These are phyloP conservation scores for Pseudotulostoma volvatum DNA, from an alignment of 495 filamentous ascomycete species.

Conservation along the genomic window DNA sequence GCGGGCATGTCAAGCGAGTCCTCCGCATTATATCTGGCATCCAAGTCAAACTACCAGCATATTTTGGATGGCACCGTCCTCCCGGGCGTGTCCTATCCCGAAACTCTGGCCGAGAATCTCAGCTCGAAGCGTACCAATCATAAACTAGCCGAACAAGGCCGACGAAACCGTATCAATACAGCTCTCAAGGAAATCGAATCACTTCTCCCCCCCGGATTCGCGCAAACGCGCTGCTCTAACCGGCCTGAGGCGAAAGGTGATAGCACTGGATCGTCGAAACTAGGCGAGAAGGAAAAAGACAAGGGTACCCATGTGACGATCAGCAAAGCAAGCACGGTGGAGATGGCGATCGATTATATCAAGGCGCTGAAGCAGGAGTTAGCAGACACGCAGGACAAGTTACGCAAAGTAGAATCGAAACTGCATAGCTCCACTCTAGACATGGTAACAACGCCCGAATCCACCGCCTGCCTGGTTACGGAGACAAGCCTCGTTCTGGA, in stretches of 20 bases:
- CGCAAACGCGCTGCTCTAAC: constrained; percentile 19
- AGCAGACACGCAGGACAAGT: too few species aligned
- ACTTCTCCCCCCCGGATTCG: constrained; percentile 46
- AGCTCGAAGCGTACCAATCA: constrained; percentile 95
- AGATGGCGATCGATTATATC: constrained; percentile 92
- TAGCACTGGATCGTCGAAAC: constrained; percentile 5
- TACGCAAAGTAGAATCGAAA: too few species aligned
- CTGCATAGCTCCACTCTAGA: too few species aligned
- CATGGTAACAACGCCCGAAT: too few species aligned
- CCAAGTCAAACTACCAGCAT: constrained; percentile 96
- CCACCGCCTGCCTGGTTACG: too few species aligned
- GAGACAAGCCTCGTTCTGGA: too few species aligned
- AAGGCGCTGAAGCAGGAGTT: constrained; percentile 63
- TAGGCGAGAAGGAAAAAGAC: constrained; percentile 16
- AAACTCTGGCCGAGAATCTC: constrained; percentile 75
- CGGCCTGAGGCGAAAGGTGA: constrained; percentile 13
- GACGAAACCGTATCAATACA: constrained; percentile 86
- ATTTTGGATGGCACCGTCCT: constrained; percentile 85
- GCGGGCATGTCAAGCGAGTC: constrained; percentile 43
- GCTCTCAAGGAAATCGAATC: constrained; percentile 83
- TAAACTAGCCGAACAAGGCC: constrained; percentile 93
- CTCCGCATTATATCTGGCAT: constrained; percentile 72
- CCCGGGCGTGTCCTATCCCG: constrained; percentile 80
- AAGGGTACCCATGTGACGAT: constrained; percentile 39
- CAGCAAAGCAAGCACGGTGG: constrained; percentile 92